A percentile compares a stretch with the other conserved stretches of the same genome.
Evolutionary conservation across 805 yeast genomes (phyloP).

Genomic region (Saturnispora gosingensis): DNA sequence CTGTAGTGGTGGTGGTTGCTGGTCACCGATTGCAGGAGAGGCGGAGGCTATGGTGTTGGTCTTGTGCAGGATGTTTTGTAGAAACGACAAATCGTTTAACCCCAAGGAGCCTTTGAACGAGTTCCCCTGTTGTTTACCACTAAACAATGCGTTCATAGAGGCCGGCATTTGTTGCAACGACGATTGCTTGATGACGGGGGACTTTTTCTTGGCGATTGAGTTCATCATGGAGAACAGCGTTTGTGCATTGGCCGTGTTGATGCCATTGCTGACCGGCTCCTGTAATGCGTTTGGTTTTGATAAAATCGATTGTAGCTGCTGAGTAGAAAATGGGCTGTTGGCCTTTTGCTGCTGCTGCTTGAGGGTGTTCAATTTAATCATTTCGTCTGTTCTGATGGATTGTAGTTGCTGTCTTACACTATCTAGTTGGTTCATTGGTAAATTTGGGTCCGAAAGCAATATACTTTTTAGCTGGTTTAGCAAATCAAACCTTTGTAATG

Average conservation of each 20-base stretch:
- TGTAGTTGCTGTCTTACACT: constrained; percentile 26
- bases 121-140: constrained; percentile 1
- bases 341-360: constrained; percentile 17
- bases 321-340: constrained; percentile 10
- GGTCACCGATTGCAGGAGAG: neutral
- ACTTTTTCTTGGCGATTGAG: constrained; percentile 11
- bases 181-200: neutral
- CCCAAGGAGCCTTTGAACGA: constrained; percentile 11
- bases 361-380: constrained; percentile 19
- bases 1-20: neutral
- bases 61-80: constrained; percentile 16
- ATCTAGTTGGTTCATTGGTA: constrained; percentile 25
- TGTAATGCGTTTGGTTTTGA: neutral
- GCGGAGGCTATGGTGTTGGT: neutral
- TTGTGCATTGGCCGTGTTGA: constrained; percentile 14
- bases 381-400: constrained; percentile 28
- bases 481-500: constrained; percentile 35
- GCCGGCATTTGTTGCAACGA: neutral
- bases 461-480: constrained; percentile 35
- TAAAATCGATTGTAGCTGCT: constrained; percentile 13
- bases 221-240: constrained; percentile 21
- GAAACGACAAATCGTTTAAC: constrained; percentile 12
- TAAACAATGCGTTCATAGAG: constrained; percentile 1
- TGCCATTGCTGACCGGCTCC: neutral
- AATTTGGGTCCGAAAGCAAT: constrained; percentile 23